These are phyloP conservation scores for Thelephora terrestris DNA, from an alignment of 1,284 basidiomycete species.

Conservation along the genomic window DNA sequence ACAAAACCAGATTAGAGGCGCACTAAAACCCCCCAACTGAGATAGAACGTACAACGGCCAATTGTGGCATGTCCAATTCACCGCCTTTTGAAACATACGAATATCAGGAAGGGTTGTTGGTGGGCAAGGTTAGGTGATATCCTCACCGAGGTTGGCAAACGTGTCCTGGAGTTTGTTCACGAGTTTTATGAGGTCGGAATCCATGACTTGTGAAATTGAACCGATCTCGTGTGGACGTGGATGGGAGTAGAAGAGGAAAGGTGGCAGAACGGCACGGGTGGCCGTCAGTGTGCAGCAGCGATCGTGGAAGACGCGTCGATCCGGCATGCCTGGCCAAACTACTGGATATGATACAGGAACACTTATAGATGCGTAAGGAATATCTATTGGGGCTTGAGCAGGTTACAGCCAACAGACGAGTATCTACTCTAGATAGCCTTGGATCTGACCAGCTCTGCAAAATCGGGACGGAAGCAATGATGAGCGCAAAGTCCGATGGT, in stretches of 20 bases:
- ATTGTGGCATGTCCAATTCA: constrained; percentile 80
- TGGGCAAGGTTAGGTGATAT: constrained; percentile 2
- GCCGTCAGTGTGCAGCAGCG: background rate
- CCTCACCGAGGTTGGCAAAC: constrained; percentile 70
- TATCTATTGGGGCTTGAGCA: background rate
- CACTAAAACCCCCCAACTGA: background rate
- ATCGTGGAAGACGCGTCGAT: constrained; percentile 9
- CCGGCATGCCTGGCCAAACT: constrained; percentile 1
- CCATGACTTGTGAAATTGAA: constrained; percentile 43
- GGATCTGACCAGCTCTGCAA: constrained; percentile 56
- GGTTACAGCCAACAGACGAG: constrained; percentile 1
- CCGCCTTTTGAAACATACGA: constrained; percentile 41
- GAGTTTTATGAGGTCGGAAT: constrained; percentile 88
- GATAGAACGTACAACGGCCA: constrained; percentile 50
- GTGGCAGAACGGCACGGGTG: background rate
- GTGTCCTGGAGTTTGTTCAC: constrained; percentile 95
- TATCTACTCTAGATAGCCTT: constrained; percentile 45
- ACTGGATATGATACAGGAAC: background rate
- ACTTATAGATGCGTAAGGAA: too few relatives aligned
- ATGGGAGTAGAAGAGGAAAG: background rate
- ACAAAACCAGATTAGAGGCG: background rate
- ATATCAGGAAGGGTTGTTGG: constrained; percentile 4
- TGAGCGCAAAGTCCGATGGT: constrained; percentile 8
- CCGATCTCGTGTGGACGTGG: background rate
- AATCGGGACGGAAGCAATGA: background rate